These are phyloP conservation scores for Metrosideros polymorpha DNA, from an alignment of 441 rosid genomes.

Conservation along the genomic window DNA sequence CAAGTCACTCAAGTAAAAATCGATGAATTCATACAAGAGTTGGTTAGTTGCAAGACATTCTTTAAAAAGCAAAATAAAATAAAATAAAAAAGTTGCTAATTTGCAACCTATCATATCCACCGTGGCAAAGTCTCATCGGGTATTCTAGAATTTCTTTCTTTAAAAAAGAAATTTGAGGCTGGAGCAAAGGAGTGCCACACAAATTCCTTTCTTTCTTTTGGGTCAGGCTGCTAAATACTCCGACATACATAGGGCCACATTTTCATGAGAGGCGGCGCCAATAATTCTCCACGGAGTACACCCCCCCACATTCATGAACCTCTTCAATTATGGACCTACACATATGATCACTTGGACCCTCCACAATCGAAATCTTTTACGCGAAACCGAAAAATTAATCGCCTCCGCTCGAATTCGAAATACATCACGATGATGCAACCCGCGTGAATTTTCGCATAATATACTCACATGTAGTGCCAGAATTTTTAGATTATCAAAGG, in stretches of 20 bases:
- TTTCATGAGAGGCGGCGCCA: background rate
- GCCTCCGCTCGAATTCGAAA: background rate
- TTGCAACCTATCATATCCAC: background rate
- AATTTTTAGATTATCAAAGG: background rate
- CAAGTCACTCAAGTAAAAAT: background rate
- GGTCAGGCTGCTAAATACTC: background rate
- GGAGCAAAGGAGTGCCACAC: background rate
- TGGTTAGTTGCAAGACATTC: background rate
- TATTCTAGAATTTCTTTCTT: too few relatives aligned
- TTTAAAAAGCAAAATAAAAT: accelerated
- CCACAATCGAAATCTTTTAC: background rate
- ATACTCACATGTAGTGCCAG: accelerated
- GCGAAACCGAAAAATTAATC: background rate
- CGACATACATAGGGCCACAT: background rate
- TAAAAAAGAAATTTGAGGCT: background rate
- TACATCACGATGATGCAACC: background rate
- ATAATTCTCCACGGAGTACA: background rate
- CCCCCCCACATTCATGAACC: background rate
- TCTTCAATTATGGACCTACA: background rate
- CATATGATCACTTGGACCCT: background rate
- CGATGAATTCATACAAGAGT: background rate
- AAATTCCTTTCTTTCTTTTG: background rate
- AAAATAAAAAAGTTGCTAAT: background rate
- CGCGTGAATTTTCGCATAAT: background rate
- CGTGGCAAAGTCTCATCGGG: background rate